Conservation (phyloP, 129 eudicot species). For the Tagetes erecta region DNA sequence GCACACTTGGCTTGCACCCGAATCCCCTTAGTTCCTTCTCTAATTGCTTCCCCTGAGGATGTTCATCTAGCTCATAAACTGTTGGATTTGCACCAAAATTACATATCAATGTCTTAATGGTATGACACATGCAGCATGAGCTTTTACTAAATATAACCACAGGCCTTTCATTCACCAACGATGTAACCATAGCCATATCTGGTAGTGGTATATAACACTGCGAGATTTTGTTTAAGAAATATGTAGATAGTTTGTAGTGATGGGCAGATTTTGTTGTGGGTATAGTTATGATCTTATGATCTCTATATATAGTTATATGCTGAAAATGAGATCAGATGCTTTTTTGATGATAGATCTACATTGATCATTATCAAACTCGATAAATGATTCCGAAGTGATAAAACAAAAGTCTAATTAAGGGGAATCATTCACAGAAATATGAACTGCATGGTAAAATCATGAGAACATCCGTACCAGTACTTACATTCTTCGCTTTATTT, state of each 20-base stretch:
- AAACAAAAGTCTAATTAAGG: background rate
- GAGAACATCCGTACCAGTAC: conserved; percentile 6
- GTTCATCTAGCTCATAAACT: conserved; percentile 62
- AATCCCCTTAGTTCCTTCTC: conserved; percentile 48
- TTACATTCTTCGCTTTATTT: conserved; percentile 25
- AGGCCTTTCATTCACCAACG: conserved; percentile 42
- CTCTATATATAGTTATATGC: conserved; percentile 37
- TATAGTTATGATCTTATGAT: conserved; percentile 15
- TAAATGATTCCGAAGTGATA: conserved; percentile 19
- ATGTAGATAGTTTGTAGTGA: background rate
- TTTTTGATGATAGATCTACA: conserved; percentile 4
- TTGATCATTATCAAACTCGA: conserved; percentile 15
- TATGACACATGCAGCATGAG: conserved; percentile 54
- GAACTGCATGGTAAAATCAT: conserved; percentile 1
- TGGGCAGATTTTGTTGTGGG: conserved; percentile 23
- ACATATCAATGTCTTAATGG: conserved; percentile 55
- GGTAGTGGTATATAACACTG: background rate
- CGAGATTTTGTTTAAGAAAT: conserved; percentile 3
- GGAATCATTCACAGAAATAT: conserved; percentile 14
- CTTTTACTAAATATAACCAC: conserved; percentile 68
- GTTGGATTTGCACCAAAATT: conserved; percentile 57
- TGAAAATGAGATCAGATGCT: conserved; percentile 33
- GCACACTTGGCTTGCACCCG: conserved; percentile 54
- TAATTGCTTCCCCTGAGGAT: conserved; percentile 46
- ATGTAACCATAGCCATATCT: conserved; percentile 38